phyloP scores from a whole-genome alignment of 805 yeast species.

The Starmera pachycereana region DNA sequence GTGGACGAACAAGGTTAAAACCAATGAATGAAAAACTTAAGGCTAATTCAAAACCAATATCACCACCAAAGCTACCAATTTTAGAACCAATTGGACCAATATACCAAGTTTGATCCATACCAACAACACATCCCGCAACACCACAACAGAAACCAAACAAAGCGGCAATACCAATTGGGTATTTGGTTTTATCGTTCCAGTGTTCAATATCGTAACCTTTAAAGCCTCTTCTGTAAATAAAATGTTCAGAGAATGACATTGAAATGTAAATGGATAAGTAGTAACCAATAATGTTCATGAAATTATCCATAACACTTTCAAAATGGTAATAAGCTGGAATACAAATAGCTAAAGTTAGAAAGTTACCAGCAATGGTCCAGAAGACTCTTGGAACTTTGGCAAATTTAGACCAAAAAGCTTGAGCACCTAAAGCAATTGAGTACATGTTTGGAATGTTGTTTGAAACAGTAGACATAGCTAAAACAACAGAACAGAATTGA shows the following conservation, averaged over 20 bases:
- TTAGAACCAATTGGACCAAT: conserved; percentile 52
- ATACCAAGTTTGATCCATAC: conserved; percentile 86
- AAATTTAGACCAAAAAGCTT: conserved; percentile 71
- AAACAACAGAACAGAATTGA: conserved; percentile 74
- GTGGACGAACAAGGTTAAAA: conserved; percentile 45
- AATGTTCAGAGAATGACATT: conserved; percentile 72
- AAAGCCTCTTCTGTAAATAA: conserved; percentile 59
- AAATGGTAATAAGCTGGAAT: conserved; percentile 81
- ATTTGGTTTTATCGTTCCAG: conserved; percentile 43
- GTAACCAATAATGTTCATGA: conserved; percentile 88
- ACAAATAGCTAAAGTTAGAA: conserved; percentile 71
- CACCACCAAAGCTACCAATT: conserved; percentile 68
- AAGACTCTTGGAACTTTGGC: conserved; percentile 68
- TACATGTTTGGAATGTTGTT: conserved; percentile 93
- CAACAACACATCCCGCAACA: conserved; percentile 74
- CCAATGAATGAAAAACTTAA: conserved; percentile 55
- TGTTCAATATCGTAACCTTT: conserved; percentile 51
- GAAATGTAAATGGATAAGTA: conserved; percentile 81
- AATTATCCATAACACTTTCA: conserved; percentile 63
- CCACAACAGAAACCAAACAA: conserved; percentile 71
- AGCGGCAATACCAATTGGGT: conserved; percentile 78
- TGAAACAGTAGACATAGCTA: conserved; percentile 80
- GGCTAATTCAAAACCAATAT: conserved; percentile 77
- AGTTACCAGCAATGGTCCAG: conserved; percentile 75
- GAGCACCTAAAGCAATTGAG: conserved; percentile 80